These are phyloP conservation scores for Penicillium robsamsonii DNA, from an alignment of 495 filamentous ascomycete species.

Conservation along the genomic window DNA sequence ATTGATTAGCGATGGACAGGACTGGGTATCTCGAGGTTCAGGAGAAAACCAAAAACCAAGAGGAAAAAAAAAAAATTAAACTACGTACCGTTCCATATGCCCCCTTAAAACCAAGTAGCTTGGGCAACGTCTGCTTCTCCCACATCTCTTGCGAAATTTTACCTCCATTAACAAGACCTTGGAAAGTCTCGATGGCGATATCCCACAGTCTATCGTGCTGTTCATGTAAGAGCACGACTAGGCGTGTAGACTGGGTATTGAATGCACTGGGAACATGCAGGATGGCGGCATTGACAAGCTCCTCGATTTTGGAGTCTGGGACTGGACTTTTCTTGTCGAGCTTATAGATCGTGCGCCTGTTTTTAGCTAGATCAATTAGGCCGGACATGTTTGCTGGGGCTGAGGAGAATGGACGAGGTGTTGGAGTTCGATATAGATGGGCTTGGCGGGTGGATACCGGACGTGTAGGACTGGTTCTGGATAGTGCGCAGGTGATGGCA, in stretches of 20 bases:
- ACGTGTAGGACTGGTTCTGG: not conserved
- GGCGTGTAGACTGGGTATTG: slow-evolving; percentile 55
- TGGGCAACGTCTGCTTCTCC: slow-evolving; percentile 45
- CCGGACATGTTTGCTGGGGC: slow-evolving; percentile 22
- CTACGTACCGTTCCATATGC: slow-evolving; percentile 49
- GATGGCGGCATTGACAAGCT: slow-evolving; percentile 49
- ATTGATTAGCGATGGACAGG: slow-evolving; percentile 1
- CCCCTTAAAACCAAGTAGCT: slow-evolving; percentile 43
- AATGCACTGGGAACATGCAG: slow-evolving; percentile 50
- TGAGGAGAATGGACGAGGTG: slow-evolving; percentile 2
- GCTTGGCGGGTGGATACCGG: not conserved
- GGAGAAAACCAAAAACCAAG: not conserved
- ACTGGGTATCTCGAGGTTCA: not conserved
- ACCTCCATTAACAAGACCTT: slow-evolving; percentile 34
- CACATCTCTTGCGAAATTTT: slow-evolving; percentile 40
- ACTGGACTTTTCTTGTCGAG: slow-evolving; percentile 46
- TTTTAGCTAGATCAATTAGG: slow-evolving; percentile 41
- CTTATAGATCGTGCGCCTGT: slow-evolving; percentile 50
- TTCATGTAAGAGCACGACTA: slow-evolving; percentile 45
- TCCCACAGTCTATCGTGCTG: slow-evolving; percentile 55
- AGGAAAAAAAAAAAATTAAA: not conserved
- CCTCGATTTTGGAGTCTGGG: slow-evolving; percentile 48
- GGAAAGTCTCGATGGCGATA: slow-evolving; percentile 40
- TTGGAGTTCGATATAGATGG: not conserved
- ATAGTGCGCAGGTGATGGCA: not conserved